Conservation (phyloP, 225 moss, liverwort and hornwort species). For the Physcomitrium patens region DNA sequence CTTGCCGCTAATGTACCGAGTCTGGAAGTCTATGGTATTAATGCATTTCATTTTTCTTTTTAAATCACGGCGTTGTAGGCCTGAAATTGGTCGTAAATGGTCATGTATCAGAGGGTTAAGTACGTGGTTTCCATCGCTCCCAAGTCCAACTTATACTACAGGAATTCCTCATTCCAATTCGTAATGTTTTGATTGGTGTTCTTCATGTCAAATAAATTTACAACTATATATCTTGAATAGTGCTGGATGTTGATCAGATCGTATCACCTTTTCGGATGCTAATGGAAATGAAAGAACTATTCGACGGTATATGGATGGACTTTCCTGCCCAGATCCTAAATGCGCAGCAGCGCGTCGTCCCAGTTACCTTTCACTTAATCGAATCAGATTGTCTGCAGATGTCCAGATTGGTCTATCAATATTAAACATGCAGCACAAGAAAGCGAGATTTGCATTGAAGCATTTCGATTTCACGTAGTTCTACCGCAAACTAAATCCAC, state of each 20-base stretch:
- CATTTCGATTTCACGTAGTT: no score
- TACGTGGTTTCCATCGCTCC: conserved; percentile 26
- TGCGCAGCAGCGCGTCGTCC: no score
- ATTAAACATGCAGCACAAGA: no score
- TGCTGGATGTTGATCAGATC: neutral
- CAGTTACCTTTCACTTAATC: no score
- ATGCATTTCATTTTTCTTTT: conserved; percentile 14
- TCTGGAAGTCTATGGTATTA: conserved; percentile 6
- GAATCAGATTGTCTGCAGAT: no score
- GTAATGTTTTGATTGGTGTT: conserved; percentile 21
- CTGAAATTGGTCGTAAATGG: neutral
- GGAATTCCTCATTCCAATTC: conserved; percentile 22
- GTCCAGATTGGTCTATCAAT: no score
- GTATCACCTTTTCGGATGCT: no score
- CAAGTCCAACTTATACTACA: conserved; percentile 27
- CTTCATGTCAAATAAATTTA: neutral
- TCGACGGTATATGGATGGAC: no score
- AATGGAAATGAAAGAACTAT: no score
- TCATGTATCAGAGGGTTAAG: conserved; percentile 30
- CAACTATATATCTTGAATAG: neutral
- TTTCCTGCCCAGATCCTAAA: no score
- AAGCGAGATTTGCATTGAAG: no score
- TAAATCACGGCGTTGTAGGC: conserved; percentile 13
- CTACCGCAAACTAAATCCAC: no score
- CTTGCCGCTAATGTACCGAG: conserved; percentile 25